Conservation (phyloP, 768 basidiomycete genomes). For the Collybia sordida region DNA sequence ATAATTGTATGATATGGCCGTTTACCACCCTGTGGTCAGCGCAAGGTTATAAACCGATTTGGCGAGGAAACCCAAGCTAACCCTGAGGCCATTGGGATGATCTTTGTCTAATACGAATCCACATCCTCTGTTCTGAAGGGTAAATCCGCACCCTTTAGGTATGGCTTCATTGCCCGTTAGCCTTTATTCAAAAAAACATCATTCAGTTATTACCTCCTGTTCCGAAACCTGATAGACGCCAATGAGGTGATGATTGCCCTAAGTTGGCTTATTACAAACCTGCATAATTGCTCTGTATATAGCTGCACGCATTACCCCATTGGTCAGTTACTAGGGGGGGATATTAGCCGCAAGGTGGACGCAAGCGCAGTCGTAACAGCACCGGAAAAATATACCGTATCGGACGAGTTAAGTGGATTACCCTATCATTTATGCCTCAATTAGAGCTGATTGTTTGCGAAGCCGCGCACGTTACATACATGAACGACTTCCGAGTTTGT, state of each 20-base stretch:
- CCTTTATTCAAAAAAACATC: neutral
- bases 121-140: slow-evolving; percentile 90
- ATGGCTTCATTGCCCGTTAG: slow-evolving; percentile 53
- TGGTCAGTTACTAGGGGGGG: slow-evolving; percentile 67
- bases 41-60: neutral
- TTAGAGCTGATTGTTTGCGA: neutral
- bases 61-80: slow-evolving; percentile 21
- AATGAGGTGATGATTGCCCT: neutral
- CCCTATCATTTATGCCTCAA: slow-evolving; percentile 47
- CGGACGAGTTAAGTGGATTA: slow-evolving; percentile 79
- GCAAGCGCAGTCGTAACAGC: neutral
- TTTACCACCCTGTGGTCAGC: slow-evolving; percentile 63
- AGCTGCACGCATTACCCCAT: slow-evolving; percentile 90
- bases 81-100: slow-evolving; percentile 85
- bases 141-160: slow-evolving; percentile 94
- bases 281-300: slow-evolving; percentile 85
- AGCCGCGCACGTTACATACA: slow-evolving; percentile 35
- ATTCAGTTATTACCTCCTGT: slow-evolving; percentile 59
- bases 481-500: slow-evolving; percentile 67
- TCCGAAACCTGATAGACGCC: slow-evolving; percentile 66
- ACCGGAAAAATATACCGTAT: slow-evolving; percentile 95
- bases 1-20: slow-evolving; percentile 92
- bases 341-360: neutral
- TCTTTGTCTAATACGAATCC: slow-evolving; percentile 78
- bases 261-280: slow-evolving; percentile 45